A percentile compares a stretch with the other conserved stretches of the same genome.
Conservation (phyloP, 768 basidiomycete genomes). For the Mycena vitilis region DNA sequence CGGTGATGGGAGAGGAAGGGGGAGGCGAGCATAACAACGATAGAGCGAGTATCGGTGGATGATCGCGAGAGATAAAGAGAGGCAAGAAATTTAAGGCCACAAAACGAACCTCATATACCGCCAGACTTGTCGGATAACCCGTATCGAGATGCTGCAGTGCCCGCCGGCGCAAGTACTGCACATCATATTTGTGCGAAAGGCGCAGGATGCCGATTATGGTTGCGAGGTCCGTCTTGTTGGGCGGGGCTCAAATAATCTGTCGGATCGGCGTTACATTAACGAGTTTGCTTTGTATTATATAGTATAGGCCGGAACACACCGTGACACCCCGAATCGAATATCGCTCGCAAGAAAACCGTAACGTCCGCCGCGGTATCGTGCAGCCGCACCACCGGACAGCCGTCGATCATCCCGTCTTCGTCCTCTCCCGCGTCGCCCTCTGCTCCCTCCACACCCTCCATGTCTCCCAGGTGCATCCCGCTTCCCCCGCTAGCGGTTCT, state of each 20-base stretch:
- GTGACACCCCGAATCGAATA: slow-evolving; percentile 6
- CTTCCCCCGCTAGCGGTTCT: too few relatives aligned
- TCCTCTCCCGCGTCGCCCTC: not conserved
- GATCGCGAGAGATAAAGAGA: too few relatives aligned
- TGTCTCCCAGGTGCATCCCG: not conserved
- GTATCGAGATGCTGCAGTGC: slow-evolving; percentile 26
- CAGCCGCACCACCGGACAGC: slow-evolving; percentile 2
- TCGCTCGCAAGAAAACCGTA: not conserved
- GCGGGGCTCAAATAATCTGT: slow-evolving; percentile 7
- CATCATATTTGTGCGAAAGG: slow-evolving; percentile 33
- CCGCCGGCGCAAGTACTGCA: slow-evolving; percentile 23
- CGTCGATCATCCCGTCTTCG: not conserved
- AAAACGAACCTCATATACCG: not conserved
- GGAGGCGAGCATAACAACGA: too few relatives aligned
- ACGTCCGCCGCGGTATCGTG: not conserved
- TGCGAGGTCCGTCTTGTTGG: not conserved
- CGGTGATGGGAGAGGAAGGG: too few relatives aligned
- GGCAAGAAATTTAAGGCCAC: too few relatives aligned
- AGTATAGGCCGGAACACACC: too few relatives aligned
- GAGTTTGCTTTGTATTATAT: too few relatives aligned
- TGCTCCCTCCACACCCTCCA: not conserved
- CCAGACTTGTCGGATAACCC: not conserved
- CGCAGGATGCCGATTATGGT: slow-evolving; percentile 26
- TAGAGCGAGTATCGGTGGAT: too few relatives aligned
- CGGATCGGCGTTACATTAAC: not conserved